Percentiles rank a stretch among this genome's conserved stretches.
Conservation (phyloP, 495 filamentous ascomycete genomes). For the Aspergillus coremiiformis region DNA sequence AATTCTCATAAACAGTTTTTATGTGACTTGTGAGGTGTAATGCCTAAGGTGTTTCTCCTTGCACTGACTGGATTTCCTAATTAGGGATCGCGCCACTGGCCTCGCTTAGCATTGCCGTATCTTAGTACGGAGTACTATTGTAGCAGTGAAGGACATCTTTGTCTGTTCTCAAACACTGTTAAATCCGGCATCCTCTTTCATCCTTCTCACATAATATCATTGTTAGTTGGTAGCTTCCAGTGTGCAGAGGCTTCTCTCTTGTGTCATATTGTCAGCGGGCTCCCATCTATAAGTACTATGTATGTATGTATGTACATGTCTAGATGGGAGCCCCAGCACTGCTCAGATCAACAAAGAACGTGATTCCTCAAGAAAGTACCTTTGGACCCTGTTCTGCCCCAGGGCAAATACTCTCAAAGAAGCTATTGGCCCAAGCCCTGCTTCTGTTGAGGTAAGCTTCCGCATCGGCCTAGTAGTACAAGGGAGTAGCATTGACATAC, state of each 20-base stretch:
- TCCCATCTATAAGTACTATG: not conserved
- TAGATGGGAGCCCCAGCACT: no score
- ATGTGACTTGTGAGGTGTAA: not conserved
- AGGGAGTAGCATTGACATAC: no score
- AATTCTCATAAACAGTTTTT: not conserved
- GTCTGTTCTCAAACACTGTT: not conserved
- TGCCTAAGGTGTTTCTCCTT: not conserved
- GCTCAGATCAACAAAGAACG: no score
- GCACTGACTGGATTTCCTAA: conserved; percentile 10
- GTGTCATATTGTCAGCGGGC: not conserved
- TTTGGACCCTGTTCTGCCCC: no score
- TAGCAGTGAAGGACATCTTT: conserved; percentile 3
- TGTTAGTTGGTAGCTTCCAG: not conserved
- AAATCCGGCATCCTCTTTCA: not conserved
- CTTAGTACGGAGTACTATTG: not conserved
- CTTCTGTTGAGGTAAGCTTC: no score
- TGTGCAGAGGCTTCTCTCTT: not conserved
- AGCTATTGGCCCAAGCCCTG: no score
- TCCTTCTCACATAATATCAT: not conserved
- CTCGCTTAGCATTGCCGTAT: conserved; percentile 1
- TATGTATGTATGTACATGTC: no score
- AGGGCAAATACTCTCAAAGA: no score
- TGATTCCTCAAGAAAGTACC: no score
- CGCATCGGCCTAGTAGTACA: no score
- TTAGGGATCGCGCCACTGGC: conserved; percentile 14